These are phyloP conservation scores for Kodamaea arcana DNA, from an alignment of 1,139 yeast species.

Conservation along the genomic window DNA sequence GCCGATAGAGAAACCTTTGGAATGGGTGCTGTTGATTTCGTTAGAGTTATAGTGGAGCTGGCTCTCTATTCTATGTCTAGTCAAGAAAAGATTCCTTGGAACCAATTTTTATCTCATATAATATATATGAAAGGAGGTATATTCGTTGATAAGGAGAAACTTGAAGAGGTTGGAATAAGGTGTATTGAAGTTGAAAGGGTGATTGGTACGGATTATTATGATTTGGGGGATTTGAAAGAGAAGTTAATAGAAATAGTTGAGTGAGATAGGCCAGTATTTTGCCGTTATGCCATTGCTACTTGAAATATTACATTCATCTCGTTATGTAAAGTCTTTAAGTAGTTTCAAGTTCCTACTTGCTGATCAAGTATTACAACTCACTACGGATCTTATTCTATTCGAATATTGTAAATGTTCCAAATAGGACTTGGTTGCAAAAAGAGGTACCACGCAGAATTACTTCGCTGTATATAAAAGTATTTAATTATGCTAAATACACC, in stretches of 20 bases:
- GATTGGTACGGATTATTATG: slow-evolving; percentile 27
- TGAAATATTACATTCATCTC: too few relatives aligned
- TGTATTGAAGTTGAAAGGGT: slow-evolving; percentile 43
- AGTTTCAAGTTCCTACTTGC: too few relatives aligned
- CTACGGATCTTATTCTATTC: too few relatives aligned
- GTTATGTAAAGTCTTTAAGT: too few relatives aligned
- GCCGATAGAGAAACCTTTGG: slow-evolving; percentile 75
- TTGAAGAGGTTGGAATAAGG: slow-evolving; percentile 39
- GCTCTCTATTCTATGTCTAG: slow-evolving; percentile 35
- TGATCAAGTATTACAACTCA: too few relatives aligned
- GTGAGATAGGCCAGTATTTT: too few relatives aligned
- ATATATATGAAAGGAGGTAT: slow-evolving; percentile 49
- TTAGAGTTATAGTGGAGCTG: slow-evolving; percentile 51
- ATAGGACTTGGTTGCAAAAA: too few relatives aligned
- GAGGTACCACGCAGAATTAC: too few relatives aligned
- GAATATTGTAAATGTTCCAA: too few relatives aligned
- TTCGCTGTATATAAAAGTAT: too few relatives aligned
- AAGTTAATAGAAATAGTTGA: slow-evolving; percentile 21
- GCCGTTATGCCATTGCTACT: too few relatives aligned
- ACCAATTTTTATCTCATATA: slow-evolving; percentile 52
- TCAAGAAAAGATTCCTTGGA: slow-evolving; percentile 24
- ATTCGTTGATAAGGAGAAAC: slow-evolving; percentile 36
- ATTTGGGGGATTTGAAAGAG: slow-evolving; percentile 33
- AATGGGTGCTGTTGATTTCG: slow-evolving; percentile 56
- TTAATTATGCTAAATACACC: too few relatives aligned